Conservation (phyloP, 257 asterid species). For the Anisodus acutangulus region DNA sequence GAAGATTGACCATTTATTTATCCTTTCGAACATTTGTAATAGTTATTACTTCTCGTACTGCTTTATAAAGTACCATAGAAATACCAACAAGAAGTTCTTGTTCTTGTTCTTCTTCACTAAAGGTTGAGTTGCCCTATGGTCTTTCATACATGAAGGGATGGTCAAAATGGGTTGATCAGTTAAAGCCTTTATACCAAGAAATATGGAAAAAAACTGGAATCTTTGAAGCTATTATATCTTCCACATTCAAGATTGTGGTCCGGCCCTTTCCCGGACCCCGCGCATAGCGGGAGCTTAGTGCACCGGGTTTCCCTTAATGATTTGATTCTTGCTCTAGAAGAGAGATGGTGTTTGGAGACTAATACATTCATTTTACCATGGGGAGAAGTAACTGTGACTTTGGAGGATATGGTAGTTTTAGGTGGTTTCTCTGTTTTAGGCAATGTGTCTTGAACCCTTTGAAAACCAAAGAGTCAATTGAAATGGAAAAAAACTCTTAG, state of each 20-base stretch:
- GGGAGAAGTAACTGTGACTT: conserved; percentile 55
- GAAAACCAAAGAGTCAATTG: not conserved
- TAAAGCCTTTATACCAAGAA: conserved; percentile 28
- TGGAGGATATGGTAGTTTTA: conserved; percentile 46
- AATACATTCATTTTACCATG: conserved; percentile 45
- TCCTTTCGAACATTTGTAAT: no score
- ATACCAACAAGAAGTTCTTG: no score
- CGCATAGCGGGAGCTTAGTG: no score
- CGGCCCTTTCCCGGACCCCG: no score
- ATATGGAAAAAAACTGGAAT: conserved; percentile 44
- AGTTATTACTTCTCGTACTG: no score
- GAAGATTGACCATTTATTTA: no score
- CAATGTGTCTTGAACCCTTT: conserved; percentile 25
- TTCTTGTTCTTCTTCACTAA: conserved; percentile 10
- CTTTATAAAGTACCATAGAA: no score
- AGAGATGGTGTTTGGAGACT: conserved; percentile 36
- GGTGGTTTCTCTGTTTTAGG: conserved; percentile 55
- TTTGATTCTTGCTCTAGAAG: conserved; percentile 36
- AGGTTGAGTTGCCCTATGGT: conserved; percentile 19
- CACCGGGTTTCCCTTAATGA: not conserved
- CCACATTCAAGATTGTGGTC: conserved; percentile 10
- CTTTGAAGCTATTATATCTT: conserved; percentile 35
- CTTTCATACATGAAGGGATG: conserved; percentile 9
- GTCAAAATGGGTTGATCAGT: conserved; percentile 28
- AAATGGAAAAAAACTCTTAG: not conserved